Evolutionary conservation across 345 rosid species (phyloP).

Genomic region (Pistacia integerrima): DNA sequence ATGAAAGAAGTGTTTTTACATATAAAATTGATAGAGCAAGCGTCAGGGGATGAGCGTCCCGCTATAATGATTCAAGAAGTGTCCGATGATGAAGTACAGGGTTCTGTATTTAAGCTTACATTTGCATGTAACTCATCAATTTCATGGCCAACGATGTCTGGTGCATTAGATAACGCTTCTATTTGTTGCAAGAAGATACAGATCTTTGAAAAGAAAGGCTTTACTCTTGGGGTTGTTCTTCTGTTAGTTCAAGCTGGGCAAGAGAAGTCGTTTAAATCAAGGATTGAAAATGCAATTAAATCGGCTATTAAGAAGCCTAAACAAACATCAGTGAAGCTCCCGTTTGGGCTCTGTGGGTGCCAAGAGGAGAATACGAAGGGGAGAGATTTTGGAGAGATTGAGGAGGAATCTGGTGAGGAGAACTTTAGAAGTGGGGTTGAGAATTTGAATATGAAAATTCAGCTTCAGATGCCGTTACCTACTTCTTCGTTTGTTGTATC

Average conservation of each 20-base stretch:
- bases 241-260: slow-evolving; percentile 66
- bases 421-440: slow-evolving; percentile 53
- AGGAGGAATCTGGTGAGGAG: slow-evolving; percentile 62
- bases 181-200: slow-evolving; percentile 83
- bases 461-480: slow-evolving; percentile 79
- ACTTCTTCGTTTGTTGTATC: slow-evolving; percentile 64
- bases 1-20: slow-evolving; percentile 95
- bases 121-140: slow-evolving; percentile 78
- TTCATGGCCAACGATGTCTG: slow-evolving; percentile 84
- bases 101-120: slow-evolving; percentile 65
- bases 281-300: slow-evolving; percentile 75
- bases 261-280: slow-evolving; percentile 55
- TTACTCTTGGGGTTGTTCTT: slow-evolving; percentile 74
- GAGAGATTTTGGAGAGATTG: slow-evolving; percentile 65
- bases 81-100: slow-evolving; percentile 55
- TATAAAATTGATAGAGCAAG: slow-evolving; percentile 92
- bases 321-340: slow-evolving; percentile 69
- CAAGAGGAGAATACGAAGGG: slow-evolving; percentile 77
- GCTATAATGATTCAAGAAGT: slow-evolving; percentile 75
- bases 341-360: slow-evolving; percentile 96
- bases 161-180: slow-evolving; percentile 73
- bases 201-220: slow-evolving; percentile 93
- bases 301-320: slow-evolving; percentile 70
- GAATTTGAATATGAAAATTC: slow-evolving; percentile 46
- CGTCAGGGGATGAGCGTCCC: slow-evolving; percentile 75